Evolutionary conservation across 306 rosid species (phyloP), one percentile per base, ranked within the genome.

Genomic region (Hippophae gyantsensis): DNA sequence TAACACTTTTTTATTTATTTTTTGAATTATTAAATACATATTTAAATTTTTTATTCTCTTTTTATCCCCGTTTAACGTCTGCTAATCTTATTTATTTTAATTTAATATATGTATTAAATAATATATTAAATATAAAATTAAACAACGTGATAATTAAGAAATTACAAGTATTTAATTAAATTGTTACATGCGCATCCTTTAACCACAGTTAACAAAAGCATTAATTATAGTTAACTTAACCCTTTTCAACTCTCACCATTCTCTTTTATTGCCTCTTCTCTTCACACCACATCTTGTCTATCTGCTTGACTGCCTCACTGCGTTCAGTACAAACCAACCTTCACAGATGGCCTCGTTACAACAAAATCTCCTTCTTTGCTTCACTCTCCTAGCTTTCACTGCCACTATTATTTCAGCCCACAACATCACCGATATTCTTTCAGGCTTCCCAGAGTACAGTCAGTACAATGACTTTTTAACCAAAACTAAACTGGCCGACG

Each of bases 351-450:
- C 41, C 9, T 10, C 51, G 2, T 3, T 26, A 9, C 72, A 41
- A 13, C 14, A 42, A 45, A 3, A 42, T 53, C 9, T 67, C 50
- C 9, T 69, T 48, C 56, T 76, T 67, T 23, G 74, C 25, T 56
- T 72, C 43, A 2, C 63, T 40, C 43, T 75, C 69, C 5, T 63
- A 6, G 9, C 65, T 13, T 13, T 70, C 14, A 12, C 63, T 49
- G 61, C 79, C 79, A 48, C 4, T 32, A 32, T 61, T 43, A 67
- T 62, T 78, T 71, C 89, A 48, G 94, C 81, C 77, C 99, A 92
- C 81, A 88, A 92, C 74, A 92, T 92, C 81, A 88, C 99, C 57
- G 86, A 63, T 32, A 85, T 92, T 49, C 99, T 92, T 60, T 56
- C 80, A 0, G 80, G 49, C 41, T 54, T 57, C 63, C 88, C 93